phyloP scores from a whole-genome alignment of 2,329 filamentous ascomycete species.

The Proliferodiscus dingleyae region DNA sequence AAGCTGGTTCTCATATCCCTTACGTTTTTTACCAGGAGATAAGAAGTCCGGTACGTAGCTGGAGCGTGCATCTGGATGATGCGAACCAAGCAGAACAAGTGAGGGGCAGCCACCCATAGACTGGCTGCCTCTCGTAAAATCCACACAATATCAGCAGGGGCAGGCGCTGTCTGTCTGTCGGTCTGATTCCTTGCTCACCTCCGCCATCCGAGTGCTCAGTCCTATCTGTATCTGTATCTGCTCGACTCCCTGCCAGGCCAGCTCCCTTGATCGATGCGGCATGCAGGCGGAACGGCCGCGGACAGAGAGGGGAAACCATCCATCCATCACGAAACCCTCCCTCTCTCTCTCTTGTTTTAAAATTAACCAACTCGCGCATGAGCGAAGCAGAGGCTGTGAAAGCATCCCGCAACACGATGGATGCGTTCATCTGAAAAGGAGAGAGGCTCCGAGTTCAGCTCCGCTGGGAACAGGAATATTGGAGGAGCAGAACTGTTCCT shows the following conservation, averaged over 20 bases:
- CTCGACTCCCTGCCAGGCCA: too few species aligned
- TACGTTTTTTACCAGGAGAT: slow-evolving; percentile 2
- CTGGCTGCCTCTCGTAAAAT: neutral
- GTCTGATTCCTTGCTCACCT: neutral
- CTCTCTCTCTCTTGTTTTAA: too few species aligned
- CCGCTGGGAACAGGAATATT: neutral
- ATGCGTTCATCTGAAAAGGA: too few species aligned
- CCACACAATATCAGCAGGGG: neutral
- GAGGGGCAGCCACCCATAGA: neutral
- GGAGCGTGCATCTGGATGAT: too few species aligned
- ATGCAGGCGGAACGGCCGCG: neutral
- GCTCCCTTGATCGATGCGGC: neutral
- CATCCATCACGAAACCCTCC: too few species aligned
- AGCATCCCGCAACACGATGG: too few species aligned
- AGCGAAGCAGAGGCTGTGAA: neutral
- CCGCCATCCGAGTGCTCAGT: neutral
- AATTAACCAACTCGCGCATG: neutral
- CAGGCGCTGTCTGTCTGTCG: neutral
- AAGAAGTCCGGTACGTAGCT: slow-evolving; percentile 1
- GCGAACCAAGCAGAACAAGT: neutral
- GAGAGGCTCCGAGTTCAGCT: neutral
- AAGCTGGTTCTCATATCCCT: slow-evolving; percentile 4
- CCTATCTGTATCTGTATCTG: neutral
- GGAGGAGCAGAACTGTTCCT: neutral
- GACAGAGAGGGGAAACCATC: too few species aligned